Base-by-base conservation (phyloP, 768 basidiomycete species). In the Rhizopogon salebrosus region DNA sequence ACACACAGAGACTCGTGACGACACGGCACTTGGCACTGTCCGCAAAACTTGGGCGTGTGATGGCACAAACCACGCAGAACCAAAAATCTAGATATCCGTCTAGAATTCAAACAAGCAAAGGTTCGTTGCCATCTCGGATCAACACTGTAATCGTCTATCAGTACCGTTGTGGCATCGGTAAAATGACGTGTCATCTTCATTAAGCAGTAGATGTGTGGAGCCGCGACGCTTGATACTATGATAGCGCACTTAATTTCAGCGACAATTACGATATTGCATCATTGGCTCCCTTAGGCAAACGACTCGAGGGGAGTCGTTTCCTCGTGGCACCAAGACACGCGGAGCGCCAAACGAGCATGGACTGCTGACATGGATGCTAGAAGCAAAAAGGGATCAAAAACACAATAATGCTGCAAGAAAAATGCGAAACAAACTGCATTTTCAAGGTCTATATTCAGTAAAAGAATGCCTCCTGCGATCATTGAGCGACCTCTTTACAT, bases 401-500 rank as follows among this genome's bases (percentile, higher is more conserved):
- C 26, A 29, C 11, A n/a, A 18, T 35, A 37, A 27, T 18, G 14
- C 37, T 20, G 8, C n/a, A 42, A 37, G 18, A 1, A 48, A 48
- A 31, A 18, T 49, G 48, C 22, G 6, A 20, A 5, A 26, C 27
- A 18, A 22, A 48, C 52, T 53, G 37, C 57, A 49, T 57, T 46
- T 13, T 46, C 20, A 46, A 46, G 20, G 45, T 34, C 45, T 34
- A 22, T 20, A 31, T 34, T 31, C 45, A 4, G 22, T 9, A 9
- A 22, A 14, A 13, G 20, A 16, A 46, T 51, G 66, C 46, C 60
- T 56, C 46, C 67, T 60, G 35, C 68, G 63, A 11, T 61, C 55
- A 6, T 40, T 56, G 57, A 68, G 52, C 23, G 68, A 50, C 14
- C 53, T 67, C 49, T 68, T 68, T 50, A 65, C 67, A 23, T 63